Base-by-base conservation (phyloP, 306 rosid genomes). In the Urtica urens region DNA sequence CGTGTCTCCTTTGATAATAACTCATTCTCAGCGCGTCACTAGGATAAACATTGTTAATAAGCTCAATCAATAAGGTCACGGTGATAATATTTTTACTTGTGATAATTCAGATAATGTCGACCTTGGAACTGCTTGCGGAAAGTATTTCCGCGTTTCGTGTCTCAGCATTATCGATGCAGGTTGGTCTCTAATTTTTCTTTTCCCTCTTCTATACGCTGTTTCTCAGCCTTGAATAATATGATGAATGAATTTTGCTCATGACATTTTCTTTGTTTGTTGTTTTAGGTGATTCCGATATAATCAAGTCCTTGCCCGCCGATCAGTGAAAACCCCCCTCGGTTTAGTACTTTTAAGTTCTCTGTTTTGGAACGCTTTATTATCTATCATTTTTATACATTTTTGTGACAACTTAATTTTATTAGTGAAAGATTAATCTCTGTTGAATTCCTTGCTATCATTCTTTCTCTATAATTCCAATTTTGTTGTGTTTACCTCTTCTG, bases 281-380 rank as follows among this genome's bases (percentile, higher is more conserved):
- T 41, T 15, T 30, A 73, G 79, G 79, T 59, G 79, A 73, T 60
- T 73, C 79, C 1, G 75, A 68, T 54, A 73, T 73, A 27, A 68
- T 73, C 55, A 73, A 73, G 59, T 35, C 72, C 0, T 62, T 73
- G 41, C 75, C 75, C 0, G 57, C 66, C 34, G 75, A 69, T 46
- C 75, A 64, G 59, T 73, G 69, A 68, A 35, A 5, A 38, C 38
- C 29, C 20, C 13, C 21, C 12, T 38, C 14, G 13, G 15, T 9
- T 21, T 34, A 47, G 37, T 12, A 23, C 33, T 40, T 26, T 38
- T 35, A 31, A 35, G 38, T 25, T 22, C 8, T 27, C 35, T 26
- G 21, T 7, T 39, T 23, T 46, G 21, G 8, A 13, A 33, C 12
- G 21, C 5, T 16, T 26, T 63, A 40, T 22, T n/a, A 25, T 45